Evolutionary conservation across 345 rosid genomes (phyloP).

Genomic region (Streptanthus diversifolius): DNA sequence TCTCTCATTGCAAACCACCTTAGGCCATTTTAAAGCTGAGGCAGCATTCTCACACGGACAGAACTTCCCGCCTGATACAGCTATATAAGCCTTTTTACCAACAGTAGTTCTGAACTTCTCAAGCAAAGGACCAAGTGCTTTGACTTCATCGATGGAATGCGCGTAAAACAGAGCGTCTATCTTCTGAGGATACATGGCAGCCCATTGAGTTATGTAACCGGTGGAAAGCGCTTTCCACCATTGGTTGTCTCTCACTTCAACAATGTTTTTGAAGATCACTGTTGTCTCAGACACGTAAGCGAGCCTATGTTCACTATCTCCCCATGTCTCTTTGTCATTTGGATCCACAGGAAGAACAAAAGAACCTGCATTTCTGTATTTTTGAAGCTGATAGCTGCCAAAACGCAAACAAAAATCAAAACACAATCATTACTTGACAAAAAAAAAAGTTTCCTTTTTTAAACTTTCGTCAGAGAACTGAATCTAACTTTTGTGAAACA

Average conservation of each 20-base stretch:
- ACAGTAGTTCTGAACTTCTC: conserved; percentile 78
- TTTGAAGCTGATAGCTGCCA: conserved; percentile 95
- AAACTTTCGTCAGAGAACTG: background rate
- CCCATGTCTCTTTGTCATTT: conserved; percentile 89
- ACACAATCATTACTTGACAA: background rate
- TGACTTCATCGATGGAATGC: conserved; percentile 75
- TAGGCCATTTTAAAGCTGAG: conserved; percentile 68
- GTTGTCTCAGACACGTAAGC: conserved; percentile 97
- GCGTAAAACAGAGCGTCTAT: conserved; percentile 90
- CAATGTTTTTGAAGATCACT: conserved; percentile 88
- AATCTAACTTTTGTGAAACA: background rate
- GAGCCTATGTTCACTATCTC: conserved; percentile 94
- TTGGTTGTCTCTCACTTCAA: conserved; percentile 89
- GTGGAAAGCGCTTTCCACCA: conserved; percentile 94
- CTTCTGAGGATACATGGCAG: conserved; percentile 93
- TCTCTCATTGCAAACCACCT: conserved; percentile 69
- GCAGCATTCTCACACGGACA: conserved; percentile 90
- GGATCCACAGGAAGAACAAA: conserved; percentile 93
- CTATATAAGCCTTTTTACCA: conserved; percentile 90
- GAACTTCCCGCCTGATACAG: conserved; percentile 71
- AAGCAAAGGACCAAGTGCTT: conserved; percentile 66
- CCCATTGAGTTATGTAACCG: conserved; percentile 95
- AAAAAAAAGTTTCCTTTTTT: background rate
- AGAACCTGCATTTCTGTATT: conserved; percentile 86
- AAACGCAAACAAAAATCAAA: background rate